Base-by-base conservation (phyloP, 306 rosid genomes). In the Rubus idaeus region DNA sequence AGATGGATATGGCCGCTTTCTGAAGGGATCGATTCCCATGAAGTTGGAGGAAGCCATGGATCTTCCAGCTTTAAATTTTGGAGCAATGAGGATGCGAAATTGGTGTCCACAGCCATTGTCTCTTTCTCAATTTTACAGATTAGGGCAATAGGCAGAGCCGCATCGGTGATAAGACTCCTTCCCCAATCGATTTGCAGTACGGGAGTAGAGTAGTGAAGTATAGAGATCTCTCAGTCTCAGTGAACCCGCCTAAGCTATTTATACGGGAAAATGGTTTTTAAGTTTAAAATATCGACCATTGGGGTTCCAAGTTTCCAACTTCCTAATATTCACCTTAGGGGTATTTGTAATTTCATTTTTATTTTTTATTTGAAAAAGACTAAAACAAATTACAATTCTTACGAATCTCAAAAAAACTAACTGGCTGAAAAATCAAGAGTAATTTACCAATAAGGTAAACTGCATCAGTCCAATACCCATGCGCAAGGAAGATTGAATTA, bases 21-120 rank as follows among this genome's bases (percentile, higher is more conserved):
- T 20, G 81, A 87, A 78, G 90, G 81, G 37, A 86, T 84, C 40
- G 97, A 90, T 76, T 90, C 97, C 98, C 97, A 95, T 5, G 93
- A 80, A 63, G 53, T 75, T 9, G 98, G 96, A 50, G 96, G 91
- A 84, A 95, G 80, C 92, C 90, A 86, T 62, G 97, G 97, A 78
- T 82, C 89, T 50, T 94, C 87, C 12, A 92, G 20, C 84, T 87
- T 92, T 78, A 94, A 77, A 70, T 88, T 89, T 66, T 86, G 82
- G 37, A 94, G 71, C 86, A 92, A 75, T 10, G 86, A 82, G 37
- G 83, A 60, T 7, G 85, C 78, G 56, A 89, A 89, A 77, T 85
- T 83, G 50, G 89, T 50, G 57, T 88, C 89, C 39, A 84, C 78
- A 6, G 86, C 87, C 93, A 84, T 85, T 57, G 20, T 39, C 45